phyloP scores from a whole-genome alignment of 495 filamentous ascomycete species.

The Penicillium robsamsonii region DNA sequence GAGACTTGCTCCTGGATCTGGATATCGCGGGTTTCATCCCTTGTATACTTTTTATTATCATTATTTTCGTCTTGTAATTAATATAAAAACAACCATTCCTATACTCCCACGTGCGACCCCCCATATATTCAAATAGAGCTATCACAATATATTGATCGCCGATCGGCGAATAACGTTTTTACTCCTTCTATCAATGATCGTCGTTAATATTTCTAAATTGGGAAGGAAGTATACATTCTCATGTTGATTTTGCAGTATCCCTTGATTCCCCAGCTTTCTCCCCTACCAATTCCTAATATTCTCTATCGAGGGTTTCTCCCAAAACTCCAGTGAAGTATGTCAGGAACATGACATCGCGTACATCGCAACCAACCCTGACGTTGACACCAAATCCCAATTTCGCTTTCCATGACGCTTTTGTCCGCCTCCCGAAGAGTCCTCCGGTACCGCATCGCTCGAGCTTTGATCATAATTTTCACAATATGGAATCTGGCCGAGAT shows the following conservation, averaged over 20 bases:
- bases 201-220: background rate
- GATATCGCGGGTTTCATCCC: background rate
- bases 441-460: constrained; percentile 23
- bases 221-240: constrained; percentile 1
- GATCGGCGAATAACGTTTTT: background rate
- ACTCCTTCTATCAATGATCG: background rate
- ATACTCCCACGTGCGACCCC: background rate
- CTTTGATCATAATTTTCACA: constrained; percentile 21
- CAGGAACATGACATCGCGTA: background rate
- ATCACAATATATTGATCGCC: background rate
- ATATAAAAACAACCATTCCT: background rate
- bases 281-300: background rate
- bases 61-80: background rate
- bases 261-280: background rate
- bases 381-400: background rate
- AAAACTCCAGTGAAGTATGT: background rate
- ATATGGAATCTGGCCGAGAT: constrained; percentile 28
- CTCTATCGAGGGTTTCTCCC: background rate
- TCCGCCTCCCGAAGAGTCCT: constrained; percentile 15
- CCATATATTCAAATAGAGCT: background rate
- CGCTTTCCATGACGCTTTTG: constrained; percentile 16
- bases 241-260: background rate
- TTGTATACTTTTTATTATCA: constrained; percentile 2
- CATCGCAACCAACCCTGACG: background rate
- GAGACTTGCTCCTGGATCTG: background rate